Evolutionary conservation across 2,329 filamentous ascomycete species (phyloP), one percentile per base, ranked within the genome.

Genomic region (Ophiostoma fasciatum): DNA sequence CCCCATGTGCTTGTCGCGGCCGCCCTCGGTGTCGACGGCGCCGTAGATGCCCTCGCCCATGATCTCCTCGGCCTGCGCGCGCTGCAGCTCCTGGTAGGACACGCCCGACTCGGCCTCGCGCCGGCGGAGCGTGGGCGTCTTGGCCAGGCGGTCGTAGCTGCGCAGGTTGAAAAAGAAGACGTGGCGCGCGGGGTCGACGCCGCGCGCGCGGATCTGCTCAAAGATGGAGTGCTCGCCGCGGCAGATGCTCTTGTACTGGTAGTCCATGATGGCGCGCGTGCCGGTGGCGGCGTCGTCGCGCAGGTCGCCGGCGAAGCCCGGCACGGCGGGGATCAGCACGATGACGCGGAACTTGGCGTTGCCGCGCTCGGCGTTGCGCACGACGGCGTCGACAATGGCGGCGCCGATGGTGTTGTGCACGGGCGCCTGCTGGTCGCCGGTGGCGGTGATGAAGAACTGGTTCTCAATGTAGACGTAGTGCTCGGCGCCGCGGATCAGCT

Each of bases 391-490:
- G 3, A 94, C 90, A 36, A 98, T 94, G 3, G 90, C 78, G 7
- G 68, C 67, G 11, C 90, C 90, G 36, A 98, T 81, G 14, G 75
- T 79, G 52, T 98, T 98, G 55, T 84, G 76, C 18, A 96, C 74
- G 0, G 88, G 88, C 1, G 66, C 61, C 53, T 94, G 87, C 25
- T 94, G 59, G n/a, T 90, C 78, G 8, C 84, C 84, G 0, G 88
- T 96, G 0, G 90, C 82, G 1, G 85, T 92, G 52, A 92, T 94
- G 65, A 96, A 98, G 62, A 96, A 96, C 50, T 98, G 90, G 50
- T 96, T 96, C 56, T 98, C 90, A 42, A 98, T 94, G 60, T 96
- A 98, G 18, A 98, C 80, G 47, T 75, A 94, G 53, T 96, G 88
- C 57, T 94, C 63, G 0, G 88, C 88, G 35, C 82, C 83, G 34